Evolutionary conservation across 768 basidiomycete genomes (phyloP), one percentile per base, ranked within the genome.

Genomic region (Fomitopsis serialis): DNA sequence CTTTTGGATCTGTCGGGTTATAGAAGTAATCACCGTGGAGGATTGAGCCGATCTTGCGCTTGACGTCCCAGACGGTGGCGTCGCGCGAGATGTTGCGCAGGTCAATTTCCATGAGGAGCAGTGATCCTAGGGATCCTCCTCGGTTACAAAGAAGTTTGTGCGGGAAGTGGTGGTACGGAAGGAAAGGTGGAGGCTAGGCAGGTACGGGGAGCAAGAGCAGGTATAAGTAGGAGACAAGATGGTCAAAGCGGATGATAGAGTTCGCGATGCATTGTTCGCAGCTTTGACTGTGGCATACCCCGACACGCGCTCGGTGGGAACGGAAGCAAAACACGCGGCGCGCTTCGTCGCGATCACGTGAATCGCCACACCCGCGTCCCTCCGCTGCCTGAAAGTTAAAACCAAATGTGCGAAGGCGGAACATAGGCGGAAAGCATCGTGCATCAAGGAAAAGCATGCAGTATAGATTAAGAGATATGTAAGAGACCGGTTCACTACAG

Each of bases 21-120:
- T 68, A 68, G 59, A 84, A 80, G 19, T 75, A 74, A 19, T 76
- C 71, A 2, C 76, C 74, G 57, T 90, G 89, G 0, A 92, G 67
- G 34, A 84, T 71, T 4, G 58, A 51, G 1, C 80, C 80, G 44
- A 92, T 72, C 6, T 67, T 72, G 35, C 80, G 75, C 21, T 78
- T 84, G 17, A 89, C 73, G 32, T 79, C 77, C 73, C 78, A 86
- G 42, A 75, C 61, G 52, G 74, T 78, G 2, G 74, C 76, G 15
- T 72, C 69, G 54, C 60, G 67, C 17, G 64, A 54, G 6, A 78
- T 54, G 23, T 66, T 61, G 15, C 59, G 61, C 23, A 77, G 60
- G 17, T 62, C 57, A 47, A 78, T 61, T 37, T 76, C 74, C 76
- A 77, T 76, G 32, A 13, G 27, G 3, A 22, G 48, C 9, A 19